Evolutionary conservation across 1,139 yeast genomes (phyloP), one percentile per base, ranked within the genome.

Genomic region (Scheffersomyces titani): DNA sequence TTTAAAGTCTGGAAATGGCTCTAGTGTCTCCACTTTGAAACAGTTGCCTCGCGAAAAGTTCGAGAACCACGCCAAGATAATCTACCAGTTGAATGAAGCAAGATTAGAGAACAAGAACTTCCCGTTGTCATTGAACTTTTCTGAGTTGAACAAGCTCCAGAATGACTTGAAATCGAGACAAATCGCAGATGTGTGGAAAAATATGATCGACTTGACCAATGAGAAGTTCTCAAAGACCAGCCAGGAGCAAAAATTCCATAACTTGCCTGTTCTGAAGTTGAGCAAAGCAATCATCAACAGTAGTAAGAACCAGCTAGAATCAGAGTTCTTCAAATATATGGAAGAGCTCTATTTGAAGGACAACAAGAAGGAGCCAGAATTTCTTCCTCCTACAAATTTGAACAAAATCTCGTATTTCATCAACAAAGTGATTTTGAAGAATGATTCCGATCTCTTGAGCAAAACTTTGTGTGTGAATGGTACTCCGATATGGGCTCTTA

Each of bases 401-500:
- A 89, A 88, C 71, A 92, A 90, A 66, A 83, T 91, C 52, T 81
- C 83, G 55, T 87, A 89, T 46, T 91, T 88, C 65, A 82, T 88
- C 67, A 78, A 88, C 65, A 80, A 82, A 55, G 68, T 80, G n/a
- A 70, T 78, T 53, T 76, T 80, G 55, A 74, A 71, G 54, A 76
- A 75, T 57, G 75, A 76, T 55, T 65, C 73, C 30, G 73, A 75
- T 18, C 66, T 73, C 51, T 56, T 65, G 50, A 71, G 70, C 24
- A 73, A 73, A 55, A 79, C 83, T 1, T 68, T 79, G 54, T 70
- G 66, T 57, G 87, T 92, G 24, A 93, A 94, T 71, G 93, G 93
- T 13, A 79, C 85, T 1, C 98, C 98, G 4, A 84, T 94, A 20
- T 94, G 99, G 99, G 97, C 97, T 0, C 76, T 92, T 54, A 75